These are phyloP conservation scores for Aspergillus leporis DNA, from an alignment of 495 filamentous ascomycete species.

Conservation along the genomic window DNA sequence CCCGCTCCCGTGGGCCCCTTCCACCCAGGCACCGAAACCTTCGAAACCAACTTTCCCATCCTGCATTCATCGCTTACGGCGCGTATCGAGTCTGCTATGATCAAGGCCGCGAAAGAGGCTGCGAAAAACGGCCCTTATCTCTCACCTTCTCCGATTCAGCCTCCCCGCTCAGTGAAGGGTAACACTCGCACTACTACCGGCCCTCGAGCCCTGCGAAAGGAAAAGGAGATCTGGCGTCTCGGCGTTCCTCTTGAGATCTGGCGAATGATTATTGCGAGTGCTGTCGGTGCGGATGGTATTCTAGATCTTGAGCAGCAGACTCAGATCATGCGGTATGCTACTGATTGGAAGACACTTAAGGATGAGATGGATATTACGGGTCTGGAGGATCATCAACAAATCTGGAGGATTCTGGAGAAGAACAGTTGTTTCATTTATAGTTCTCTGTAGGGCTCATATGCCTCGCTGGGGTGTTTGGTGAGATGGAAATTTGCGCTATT, in stretches of 20 bases:
- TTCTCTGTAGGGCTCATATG: slow-evolving; percentile 6
- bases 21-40: slow-evolving; percentile 15
- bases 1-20: slow-evolving; percentile 14
- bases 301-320: slow-evolving; percentile 36
- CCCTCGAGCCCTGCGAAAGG: neutral
- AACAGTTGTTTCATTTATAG: slow-evolving; percentile 34
- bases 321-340: slow-evolving; percentile 28
- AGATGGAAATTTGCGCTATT: neutral
- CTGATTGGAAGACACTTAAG: slow-evolving; percentile 27
- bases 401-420: slow-evolving; percentile 37
- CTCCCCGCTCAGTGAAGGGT: neutral
- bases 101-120: neutral
- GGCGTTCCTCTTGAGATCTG: slow-evolving; percentile 33
- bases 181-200: neutral
- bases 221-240: slow-evolving; percentile 20
- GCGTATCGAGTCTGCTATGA: neutral
- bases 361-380: slow-evolving; percentile 29
- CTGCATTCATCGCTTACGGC: slow-evolving; percentile 6
- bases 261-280: slow-evolving; percentile 35
- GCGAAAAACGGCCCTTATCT: neutral
- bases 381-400: slow-evolving; percentile 28
- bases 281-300: slow-evolving; percentile 31
- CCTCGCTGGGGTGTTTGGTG: neutral
- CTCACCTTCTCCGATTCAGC: neutral
- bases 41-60: slow-evolving; percentile 20